Conservation (phyloP, 495 filamentous ascomycete species). For the Opeltia flavorubescens region DNA sequence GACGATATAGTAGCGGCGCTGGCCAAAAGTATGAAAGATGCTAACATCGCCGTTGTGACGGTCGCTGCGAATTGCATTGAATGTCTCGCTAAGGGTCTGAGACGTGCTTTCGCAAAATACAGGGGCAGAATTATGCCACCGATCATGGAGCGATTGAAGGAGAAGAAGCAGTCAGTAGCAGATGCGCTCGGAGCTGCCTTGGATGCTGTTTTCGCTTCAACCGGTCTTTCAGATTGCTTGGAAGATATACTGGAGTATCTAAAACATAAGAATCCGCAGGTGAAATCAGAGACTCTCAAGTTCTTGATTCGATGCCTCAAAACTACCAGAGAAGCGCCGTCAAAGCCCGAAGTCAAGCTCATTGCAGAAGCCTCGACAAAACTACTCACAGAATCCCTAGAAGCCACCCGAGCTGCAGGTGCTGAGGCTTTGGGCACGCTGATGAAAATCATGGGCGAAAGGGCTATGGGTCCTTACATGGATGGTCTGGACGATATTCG, state of each 20-base stretch:
- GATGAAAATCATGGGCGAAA: constrained; percentile 98
- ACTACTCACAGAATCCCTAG: constrained; percentile 74
- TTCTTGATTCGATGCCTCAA: constrained; percentile 81
- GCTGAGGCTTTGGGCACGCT: constrained; percentile 86
- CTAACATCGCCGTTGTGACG: constrained; percentile 89
- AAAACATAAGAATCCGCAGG: constrained; percentile 89
- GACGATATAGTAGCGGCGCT: constrained; percentile 66
- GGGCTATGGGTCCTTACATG: constrained; percentile 91
- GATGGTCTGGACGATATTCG: constrained; percentile 92
- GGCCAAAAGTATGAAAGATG: constrained; percentile 97
- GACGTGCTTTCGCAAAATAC: constrained; percentile 66
- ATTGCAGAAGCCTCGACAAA: constrained; percentile 82
- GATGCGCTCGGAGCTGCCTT: constrained; percentile 77
- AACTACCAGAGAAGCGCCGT: constrained; percentile 68
- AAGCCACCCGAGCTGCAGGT: constrained; percentile 70
- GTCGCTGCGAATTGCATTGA: constrained; percentile 92
- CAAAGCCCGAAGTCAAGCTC: constrained; percentile 65
- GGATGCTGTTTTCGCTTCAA: constrained; percentile 73
- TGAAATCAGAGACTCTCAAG: constrained; percentile 86
- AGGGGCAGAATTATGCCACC: constrained; percentile 64
- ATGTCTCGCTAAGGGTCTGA: constrained; percentile 75
- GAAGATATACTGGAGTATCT: constrained; percentile 80
- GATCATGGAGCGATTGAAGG: constrained; percentile 89
- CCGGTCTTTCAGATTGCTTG: constrained; percentile 65
- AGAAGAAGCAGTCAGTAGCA: constrained; percentile 83